Evolutionary conservation across 306 rosid genomes (phyloP), one percentile per base, ranked within the genome.

Genomic region (Cyamopsis tetragonoloba): DNA sequence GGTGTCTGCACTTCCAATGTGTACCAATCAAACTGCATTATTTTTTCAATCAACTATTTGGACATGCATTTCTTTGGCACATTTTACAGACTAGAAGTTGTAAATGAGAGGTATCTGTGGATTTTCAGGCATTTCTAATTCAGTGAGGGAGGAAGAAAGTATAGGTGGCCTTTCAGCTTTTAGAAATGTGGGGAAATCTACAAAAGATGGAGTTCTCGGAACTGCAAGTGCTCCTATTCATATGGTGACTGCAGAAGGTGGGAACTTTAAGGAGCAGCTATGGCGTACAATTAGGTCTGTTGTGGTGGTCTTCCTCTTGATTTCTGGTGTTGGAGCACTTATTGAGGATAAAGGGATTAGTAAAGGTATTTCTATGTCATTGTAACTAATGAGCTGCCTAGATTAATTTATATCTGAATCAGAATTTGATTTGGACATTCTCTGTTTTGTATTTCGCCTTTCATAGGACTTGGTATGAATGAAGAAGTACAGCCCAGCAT

Each of bases 161-260:
- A 8, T 58, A 0, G 89, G 83, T 27, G 78, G 85, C 51, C 68
- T 89, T 62, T 69, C 89, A 19, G 79, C 76, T 63, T 60, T 89
- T 26, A 89, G 71, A 78, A 89, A 81, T 64, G 77, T 77, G 34
- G 92, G 93, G 28, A 86, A 86, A 77, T 18, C 80, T 39, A 30
- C 85, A 9, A 81, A 89, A 77, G 84, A 81, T 23, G 89, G 91
- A 28, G 1, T 82, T 76, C 88, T 92, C 74, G 96, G 92, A 72
- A 89, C 95, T 42, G 79, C 93, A 3, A 64, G 81, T 76, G 84
- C 91, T 55, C 96, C 95, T 22, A 85, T 89, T 79, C 93, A 87
- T 81, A 84, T 83, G 91, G 88, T 87, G 55, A 48, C 85, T 46
- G 71, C 82, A 39, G 83, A 86, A 71, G 85, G 83, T 72, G 88